Base-by-base conservation (phyloP, 352 stramenopile species). In the Phytophthora pinifolia region DNA sequence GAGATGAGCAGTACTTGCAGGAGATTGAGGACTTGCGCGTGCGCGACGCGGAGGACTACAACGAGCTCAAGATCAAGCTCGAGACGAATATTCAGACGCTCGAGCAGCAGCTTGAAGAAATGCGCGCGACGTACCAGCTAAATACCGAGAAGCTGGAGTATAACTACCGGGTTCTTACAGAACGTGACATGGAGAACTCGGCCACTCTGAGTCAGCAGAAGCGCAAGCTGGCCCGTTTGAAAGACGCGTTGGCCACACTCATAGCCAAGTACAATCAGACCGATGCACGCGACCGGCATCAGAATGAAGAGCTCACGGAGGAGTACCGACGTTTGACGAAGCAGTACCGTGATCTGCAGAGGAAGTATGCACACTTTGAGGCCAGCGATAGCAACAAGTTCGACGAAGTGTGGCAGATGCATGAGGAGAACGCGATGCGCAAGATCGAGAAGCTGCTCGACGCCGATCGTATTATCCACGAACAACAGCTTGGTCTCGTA, bases 61-160 rank as follows among this genome's bases (percentile, higher is more conserved):
- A 92, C 46, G 96, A 97, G 60, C 77, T 98, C 57, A 98, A 98
- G 62, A 98, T 98, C 54, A 98, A 98, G 63, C 83, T 98, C 38
- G 94, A 98, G 65, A 98, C 87, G 7, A 97, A 98, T 51, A 97
- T 98, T 59, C 93, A 98, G 64, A 97, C 90, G 18, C 83, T 98
- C 0, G 92, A 98, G 72, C 91, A 98, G 70, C 93, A 98, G 65
- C 82, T 98, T 18, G 92, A 98, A 64, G 91, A 98, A 42, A 98
- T 98, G 88, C 81, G 91, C 15, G 88, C 92, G 1, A 98, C 91
- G 25, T 98, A 98, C 63, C 88, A 97, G 59, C 85, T 98, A 52
- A 98, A 98, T 59, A 98, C 92, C 8, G 94, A 98, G 55, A 98
- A 98, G 61, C 82, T 98, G 44, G 94, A 98, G 70, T 98, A 98